These are phyloP conservation scores for Aspergillus kassunensis DNA, from an alignment of 495 filamentous ascomycete species.

Conservation along the genomic window DNA sequence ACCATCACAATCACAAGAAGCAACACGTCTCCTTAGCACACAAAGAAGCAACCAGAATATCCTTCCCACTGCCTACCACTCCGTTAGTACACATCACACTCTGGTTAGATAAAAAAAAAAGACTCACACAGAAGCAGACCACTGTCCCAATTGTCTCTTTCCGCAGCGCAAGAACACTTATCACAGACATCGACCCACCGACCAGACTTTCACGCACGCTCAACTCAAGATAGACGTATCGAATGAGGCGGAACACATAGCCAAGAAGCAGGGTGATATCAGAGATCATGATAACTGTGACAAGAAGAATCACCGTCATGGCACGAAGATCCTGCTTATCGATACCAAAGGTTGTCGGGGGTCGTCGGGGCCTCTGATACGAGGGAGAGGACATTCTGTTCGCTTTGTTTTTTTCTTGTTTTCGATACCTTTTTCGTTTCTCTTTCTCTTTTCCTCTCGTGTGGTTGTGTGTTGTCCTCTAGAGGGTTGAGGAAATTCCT, in stretches of 20 bases:
- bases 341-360: too few species aligned
- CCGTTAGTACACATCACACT: not conserved
- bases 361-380: too few species aligned
- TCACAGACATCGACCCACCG: not conserved
- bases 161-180: not conserved
- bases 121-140: not conserved
- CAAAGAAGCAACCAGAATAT: not conserved
- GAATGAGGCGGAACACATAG: not conserved
- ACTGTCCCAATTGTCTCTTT: not conserved
- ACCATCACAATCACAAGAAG: not conserved
- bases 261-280: not conserved
- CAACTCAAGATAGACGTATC: not conserved
- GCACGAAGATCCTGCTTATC: too few species aligned
- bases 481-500: too few species aligned
- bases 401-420: not conserved
- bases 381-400: too few species aligned
- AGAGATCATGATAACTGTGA: too few species aligned
- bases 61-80: not conserved
- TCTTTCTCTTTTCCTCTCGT: too few species aligned
- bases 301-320: too few species aligned
- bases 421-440: too few species aligned
- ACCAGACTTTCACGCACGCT: not conserved
- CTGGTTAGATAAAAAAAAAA: not conserved
- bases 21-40: not conserved
- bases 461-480: too few species aligned